A percentile compares a stretch with the other conserved stretches of the same genome.
Conservation (phyloP, 2,329 filamentous ascomycete species). For the Fusarium cicatricum region DNA sequence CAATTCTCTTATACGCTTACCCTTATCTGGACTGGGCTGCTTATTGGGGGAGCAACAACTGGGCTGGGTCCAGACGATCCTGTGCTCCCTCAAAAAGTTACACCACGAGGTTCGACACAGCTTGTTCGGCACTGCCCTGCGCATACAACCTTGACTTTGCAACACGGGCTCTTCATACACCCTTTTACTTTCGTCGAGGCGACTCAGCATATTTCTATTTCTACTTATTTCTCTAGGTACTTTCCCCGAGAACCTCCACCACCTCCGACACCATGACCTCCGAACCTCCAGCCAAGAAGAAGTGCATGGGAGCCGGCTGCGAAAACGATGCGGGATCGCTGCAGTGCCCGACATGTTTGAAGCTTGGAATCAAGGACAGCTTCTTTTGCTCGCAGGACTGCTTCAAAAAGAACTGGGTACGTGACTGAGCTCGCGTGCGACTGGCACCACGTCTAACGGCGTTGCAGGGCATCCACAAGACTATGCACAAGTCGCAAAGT, state of each 20-base stretch:
- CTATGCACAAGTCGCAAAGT: constrained; percentile 73
- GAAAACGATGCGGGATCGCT: constrained; percentile 83
- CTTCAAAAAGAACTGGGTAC: constrained; percentile 98
- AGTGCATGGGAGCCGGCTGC: constrained; percentile 86
- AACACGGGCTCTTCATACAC: background rate
- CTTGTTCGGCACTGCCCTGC: too few relatives aligned
- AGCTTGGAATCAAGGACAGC: constrained; percentile 85
- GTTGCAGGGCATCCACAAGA: constrained; percentile 79
- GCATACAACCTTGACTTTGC: background rate
- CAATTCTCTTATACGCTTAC: background rate
- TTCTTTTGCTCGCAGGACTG: constrained; percentile 99
- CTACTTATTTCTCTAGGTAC: background rate
- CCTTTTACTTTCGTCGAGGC: background rate
- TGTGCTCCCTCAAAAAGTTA: constrained; percentile 37
- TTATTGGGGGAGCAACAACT: constrained; percentile 21
- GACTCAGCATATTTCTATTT: background rate
- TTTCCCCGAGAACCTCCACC: background rate
- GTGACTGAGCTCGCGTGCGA: constrained; percentile 39
- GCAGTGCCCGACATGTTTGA: constrained; percentile 95
- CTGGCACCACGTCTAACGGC: constrained; percentile 26
- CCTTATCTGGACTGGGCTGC: constrained; percentile 27
- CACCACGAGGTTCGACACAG: constrained; percentile 18
- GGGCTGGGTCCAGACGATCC: constrained; percentile 27
- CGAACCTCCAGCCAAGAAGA: constrained; percentile 65
- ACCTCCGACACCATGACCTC: constrained; percentile 52